Conservation (phyloP, 1,284 basidiomycete species). For the Tilletia indica region DNA sequence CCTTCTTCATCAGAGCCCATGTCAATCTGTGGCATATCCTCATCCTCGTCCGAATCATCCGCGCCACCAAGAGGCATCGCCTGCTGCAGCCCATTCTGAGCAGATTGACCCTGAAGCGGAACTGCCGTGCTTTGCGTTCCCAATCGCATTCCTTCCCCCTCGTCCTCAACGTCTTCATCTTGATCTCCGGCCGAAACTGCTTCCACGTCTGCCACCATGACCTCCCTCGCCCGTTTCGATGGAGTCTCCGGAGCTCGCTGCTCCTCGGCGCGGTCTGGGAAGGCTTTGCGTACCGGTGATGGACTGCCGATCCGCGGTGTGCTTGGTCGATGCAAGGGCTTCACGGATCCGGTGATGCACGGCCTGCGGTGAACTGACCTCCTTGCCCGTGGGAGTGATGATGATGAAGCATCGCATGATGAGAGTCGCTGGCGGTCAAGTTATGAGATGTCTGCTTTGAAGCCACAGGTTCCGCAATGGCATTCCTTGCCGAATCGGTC, state of each 20-base stretch:
- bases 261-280: background rate
- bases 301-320: conserved; percentile 15
- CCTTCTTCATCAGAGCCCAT: background rate
- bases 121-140: too few relatives aligned
- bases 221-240: background rate
- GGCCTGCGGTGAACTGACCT: background rate
- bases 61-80: background rate
- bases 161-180: background rate
- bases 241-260: background rate
- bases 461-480: background rate
- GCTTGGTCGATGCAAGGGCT: conserved; percentile 12
- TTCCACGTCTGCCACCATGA: background rate
- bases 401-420: conserved; percentile 14
- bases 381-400: background rate
- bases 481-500: background rate
- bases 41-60: background rate
- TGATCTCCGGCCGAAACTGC: background rate
- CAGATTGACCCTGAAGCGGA: too few relatives aligned
- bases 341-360: conserved; percentile 9
- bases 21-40: conserved; percentile 15
- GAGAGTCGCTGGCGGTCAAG: background rate
- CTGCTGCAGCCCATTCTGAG: too few relatives aligned
- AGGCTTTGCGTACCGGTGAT: background rate
- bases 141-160: too few relatives aligned
- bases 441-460: background rate